Percentiles rank a stretch among this genome's conserved stretches.
Conservation (phyloP, 2,329 filamentous ascomycete species). For the Coniochaeta hoffmannii region DNA sequence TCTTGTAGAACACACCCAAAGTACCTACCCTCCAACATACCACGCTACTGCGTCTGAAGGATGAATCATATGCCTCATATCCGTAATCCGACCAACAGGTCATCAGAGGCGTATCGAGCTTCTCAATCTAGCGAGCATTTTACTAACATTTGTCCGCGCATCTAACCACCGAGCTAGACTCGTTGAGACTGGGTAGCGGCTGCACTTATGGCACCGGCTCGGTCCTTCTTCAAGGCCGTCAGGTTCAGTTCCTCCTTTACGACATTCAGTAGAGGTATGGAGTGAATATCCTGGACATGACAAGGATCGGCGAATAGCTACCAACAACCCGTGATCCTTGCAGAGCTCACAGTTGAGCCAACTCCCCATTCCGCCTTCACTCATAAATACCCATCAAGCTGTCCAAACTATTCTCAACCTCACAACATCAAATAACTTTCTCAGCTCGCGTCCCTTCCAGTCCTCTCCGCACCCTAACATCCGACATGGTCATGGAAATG, state of each 20-base stretch:
- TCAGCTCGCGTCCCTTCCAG: background rate
- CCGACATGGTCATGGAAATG: background rate
- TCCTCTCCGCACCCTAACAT: background rate
- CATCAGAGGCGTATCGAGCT: background rate
- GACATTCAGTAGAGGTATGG: too few species aligned
- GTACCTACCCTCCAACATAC: background rate
- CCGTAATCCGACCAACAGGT: slow-evolving; percentile 1
- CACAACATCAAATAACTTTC: background rate
- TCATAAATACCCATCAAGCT: background rate
- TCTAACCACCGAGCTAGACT: background rate
- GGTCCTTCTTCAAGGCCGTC: background rate
- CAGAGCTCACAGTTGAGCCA: background rate
- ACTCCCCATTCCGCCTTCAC: background rate
- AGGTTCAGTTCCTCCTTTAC: background rate
- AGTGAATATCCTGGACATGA: background rate
- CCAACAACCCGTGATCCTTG: background rate
- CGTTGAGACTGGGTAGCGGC: background rate
- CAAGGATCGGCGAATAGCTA: background rate
- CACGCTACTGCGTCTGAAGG: background rate
- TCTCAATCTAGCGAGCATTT: background rate
- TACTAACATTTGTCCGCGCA: background rate
- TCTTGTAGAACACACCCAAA: background rate
- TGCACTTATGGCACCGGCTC: background rate
- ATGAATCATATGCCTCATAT: background rate
- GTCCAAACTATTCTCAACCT: background rate